Conservation (phyloP, 2,329 filamentous ascomycete genomes). For the Diaporthe sp. region DNA sequence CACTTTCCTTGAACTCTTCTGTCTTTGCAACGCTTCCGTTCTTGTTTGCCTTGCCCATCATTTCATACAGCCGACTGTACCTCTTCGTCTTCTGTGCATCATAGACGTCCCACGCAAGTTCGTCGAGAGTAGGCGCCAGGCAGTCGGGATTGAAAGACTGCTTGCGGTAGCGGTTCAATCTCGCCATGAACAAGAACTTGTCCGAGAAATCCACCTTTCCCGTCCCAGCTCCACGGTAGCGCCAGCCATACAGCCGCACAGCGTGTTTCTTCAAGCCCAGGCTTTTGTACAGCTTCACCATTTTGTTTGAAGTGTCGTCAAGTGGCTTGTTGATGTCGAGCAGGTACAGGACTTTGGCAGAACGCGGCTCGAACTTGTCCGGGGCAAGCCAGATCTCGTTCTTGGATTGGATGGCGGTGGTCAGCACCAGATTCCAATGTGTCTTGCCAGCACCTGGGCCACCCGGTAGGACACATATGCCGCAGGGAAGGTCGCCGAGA, state of each 20-base stretch:
- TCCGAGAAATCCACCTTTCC: constrained; percentile 49
- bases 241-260: constrained; percentile 57
- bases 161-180: constrained; percentile 32
- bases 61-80: constrained; percentile 53
- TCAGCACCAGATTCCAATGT: constrained; percentile 58
- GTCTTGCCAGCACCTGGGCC: constrained; percentile 63
- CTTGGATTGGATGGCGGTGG: constrained; percentile 45
- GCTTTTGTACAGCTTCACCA: constrained; percentile 52
- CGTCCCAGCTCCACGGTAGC: constrained; percentile 49
- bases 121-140: constrained; percentile 56
- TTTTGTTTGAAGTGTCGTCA: constrained; percentile 58
- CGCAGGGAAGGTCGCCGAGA: constrained; percentile 54
- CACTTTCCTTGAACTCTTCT: constrained; percentile 46
- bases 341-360: constrained; percentile 56
- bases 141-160: constrained; percentile 31
- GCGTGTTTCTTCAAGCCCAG: constrained; percentile 51
- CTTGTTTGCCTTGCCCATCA: constrained; percentile 44
- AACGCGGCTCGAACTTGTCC: constrained; percentile 45
- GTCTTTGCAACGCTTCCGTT: constrained; percentile 45
- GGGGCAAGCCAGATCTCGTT: constrained; percentile 46
- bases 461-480: constrained; percentile 59
- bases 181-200: constrained; percentile 49
- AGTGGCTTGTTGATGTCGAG: constrained; percentile 62
- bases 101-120: constrained; percentile 57
- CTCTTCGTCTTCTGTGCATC: constrained; percentile 49